A percentile compares a stretch with the other conserved stretches of the same genome.
phyloP scores from a whole-genome alignment of 306 rosid species.

The Ammopiptanthus mongolicus region DNA sequence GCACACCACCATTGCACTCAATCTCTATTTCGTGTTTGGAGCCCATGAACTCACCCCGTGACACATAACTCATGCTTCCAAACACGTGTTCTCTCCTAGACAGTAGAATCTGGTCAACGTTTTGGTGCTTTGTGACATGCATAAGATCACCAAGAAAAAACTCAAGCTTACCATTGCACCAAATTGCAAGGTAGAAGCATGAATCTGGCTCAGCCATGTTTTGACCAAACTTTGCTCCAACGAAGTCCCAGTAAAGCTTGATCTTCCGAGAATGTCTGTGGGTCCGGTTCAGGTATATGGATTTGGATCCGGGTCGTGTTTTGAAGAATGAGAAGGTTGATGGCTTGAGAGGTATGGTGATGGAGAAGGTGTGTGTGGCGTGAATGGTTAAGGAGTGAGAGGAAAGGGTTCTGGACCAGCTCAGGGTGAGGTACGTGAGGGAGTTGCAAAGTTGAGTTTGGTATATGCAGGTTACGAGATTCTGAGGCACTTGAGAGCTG shows the following conservation, averaged over 20 bases:
- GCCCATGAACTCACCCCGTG: slow-evolving; percentile 60
- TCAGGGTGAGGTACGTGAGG: slow-evolving; percentile 53
- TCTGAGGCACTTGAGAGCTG: slow-evolving; percentile 44
- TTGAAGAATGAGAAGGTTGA: slow-evolving; percentile 56
- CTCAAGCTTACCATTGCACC: slow-evolving; percentile 32
- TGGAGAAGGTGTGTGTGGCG: slow-evolving; percentile 47
- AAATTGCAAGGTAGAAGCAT: slow-evolving; percentile 56
- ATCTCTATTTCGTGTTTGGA: slow-evolving; percentile 60
- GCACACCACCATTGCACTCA: slow-evolving; percentile 51
- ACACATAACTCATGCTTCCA: slow-evolving; percentile 46
- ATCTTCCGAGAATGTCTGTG: slow-evolving; percentile 33
- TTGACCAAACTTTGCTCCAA: slow-evolving; percentile 36
- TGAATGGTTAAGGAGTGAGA: slow-evolving; percentile 56
- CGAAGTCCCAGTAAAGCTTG: slow-evolving; percentile 72
- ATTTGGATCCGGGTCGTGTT: slow-evolving; percentile 49
- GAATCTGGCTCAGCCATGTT: slow-evolving; percentile 67
- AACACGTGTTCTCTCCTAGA: slow-evolving; percentile 76
- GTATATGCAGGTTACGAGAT: slow-evolving; percentile 54
- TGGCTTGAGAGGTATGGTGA: slow-evolving; percentile 57
- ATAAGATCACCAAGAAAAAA: slow-evolving; percentile 63
- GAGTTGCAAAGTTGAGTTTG: slow-evolving; percentile 61
- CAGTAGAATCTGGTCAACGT: slow-evolving; percentile 31
- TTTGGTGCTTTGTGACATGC: background rate
- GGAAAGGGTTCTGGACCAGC: slow-evolving; percentile 56
- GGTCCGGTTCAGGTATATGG: slow-evolving; percentile 36